phyloP scores from a whole-genome alignment of 2,329 filamentous ascomycete species.

The Trichoderma guizhouense region DNA sequence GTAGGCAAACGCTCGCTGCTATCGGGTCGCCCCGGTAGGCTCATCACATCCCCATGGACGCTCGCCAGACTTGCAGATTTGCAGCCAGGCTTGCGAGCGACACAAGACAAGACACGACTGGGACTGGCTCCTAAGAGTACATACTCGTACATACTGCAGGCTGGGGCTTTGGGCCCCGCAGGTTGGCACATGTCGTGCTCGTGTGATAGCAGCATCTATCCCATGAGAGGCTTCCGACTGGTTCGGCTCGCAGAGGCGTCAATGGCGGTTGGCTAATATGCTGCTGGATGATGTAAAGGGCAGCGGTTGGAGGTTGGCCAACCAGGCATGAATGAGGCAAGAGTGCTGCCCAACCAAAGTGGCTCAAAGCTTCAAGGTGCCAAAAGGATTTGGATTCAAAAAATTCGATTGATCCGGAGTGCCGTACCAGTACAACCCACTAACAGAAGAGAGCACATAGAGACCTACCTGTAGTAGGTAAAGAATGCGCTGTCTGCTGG shows the following conservation, averaged over 20 bases:
- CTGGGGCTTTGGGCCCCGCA: constrained; percentile 5
- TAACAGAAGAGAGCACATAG: background rate
- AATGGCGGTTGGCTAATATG: constrained; percentile 2
- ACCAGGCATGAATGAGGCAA: background rate
- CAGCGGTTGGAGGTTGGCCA: background rate
- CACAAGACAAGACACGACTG: background rate
- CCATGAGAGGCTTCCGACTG: constrained; percentile 7
- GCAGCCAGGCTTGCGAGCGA: constrained; percentile 9
- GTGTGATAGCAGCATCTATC: constrained; percentile 12
- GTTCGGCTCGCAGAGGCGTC: constrained; percentile 5
- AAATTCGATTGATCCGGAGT: background rate
- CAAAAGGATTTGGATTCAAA: background rate
- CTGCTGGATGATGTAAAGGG: background rate
- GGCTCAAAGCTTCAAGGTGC: background rate
- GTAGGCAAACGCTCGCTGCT: background rate
- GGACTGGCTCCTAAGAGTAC: background rate
- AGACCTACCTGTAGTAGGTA: background rate
- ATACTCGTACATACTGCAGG: background rate
- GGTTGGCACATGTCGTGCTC: constrained; percentile 16
- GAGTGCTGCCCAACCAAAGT: background rate
- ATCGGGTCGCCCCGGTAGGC: constrained; percentile 5
- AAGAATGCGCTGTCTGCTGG: background rate
- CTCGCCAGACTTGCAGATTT: background rate
- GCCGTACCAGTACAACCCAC: background rate
- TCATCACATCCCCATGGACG: background rate